Evolutionary conservation across 768 basidiomycete species (phyloP).

Genomic region (Lactarius sanguifluus): DNA sequence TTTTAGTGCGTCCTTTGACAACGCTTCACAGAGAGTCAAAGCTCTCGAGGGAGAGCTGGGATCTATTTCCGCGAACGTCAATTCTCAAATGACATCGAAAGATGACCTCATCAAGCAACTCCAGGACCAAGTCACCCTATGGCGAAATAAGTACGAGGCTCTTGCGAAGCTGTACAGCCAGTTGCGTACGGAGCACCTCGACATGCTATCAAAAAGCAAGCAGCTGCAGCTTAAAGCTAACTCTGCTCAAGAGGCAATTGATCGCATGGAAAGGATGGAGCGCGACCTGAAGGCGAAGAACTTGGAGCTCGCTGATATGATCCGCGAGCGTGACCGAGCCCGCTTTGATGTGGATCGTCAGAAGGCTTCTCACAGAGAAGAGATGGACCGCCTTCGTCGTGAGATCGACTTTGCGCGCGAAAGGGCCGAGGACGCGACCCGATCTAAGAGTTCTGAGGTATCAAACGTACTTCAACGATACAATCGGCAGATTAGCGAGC

Average conservation of each 20-base stretch:
- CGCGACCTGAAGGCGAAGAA: conserved; percentile 98
- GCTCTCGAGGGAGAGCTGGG: conserved; percentile 87
- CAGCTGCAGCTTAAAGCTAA: conserved; percentile 97
- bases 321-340: conserved; percentile 93
- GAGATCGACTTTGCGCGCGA: conserved; percentile 96
- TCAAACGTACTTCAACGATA: conserved; percentile 87
- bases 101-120: conserved; percentile 95
- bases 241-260: conserved; percentile 96
- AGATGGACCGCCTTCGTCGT: conserved; percentile 86
- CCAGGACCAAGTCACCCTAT: conserved; percentile 93
- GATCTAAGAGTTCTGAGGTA: conserved; percentile 92
- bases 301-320: conserved; percentile 97
- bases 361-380: conserved; percentile 94
- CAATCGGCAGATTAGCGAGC: conserved; percentile 91
- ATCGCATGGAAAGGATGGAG: conserved; percentile 99
- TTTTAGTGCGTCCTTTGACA: neutral
- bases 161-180: conserved; percentile 98
- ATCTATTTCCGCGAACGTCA: conserved; percentile 71
- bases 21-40: conserved; percentile 75
- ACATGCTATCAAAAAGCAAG: conserved; percentile 96
- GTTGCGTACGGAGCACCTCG: conserved; percentile 93
- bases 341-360: conserved; percentile 93
- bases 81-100: conserved; percentile 84
- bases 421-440: conserved; percentile 90
- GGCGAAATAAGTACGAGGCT: conserved; percentile 99